These are phyloP conservation scores for Sporobolus alterniflorus DNA, from an alignment of 202 grass and related monocot species.

Conservation along the genomic window DNA sequence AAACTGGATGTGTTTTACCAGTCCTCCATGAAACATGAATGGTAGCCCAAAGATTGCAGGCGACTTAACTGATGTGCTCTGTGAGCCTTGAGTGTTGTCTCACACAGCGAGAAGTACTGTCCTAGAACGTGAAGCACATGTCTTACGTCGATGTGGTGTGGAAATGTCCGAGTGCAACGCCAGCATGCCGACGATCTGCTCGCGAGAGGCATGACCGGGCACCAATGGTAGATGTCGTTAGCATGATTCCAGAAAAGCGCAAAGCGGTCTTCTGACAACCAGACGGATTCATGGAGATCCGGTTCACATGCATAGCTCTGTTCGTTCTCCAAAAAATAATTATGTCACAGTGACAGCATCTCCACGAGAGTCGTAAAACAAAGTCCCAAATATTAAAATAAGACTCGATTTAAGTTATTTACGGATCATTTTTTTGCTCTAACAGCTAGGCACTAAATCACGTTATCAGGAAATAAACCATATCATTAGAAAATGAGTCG, in stretches of 20 bases:
- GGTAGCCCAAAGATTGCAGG: background rate
- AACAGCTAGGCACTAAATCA: too few relatives aligned
- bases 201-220: background rate
- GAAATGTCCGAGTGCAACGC: background rate
- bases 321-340: background rate
- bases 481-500: too few relatives aligned
- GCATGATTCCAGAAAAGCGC: background rate
- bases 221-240: background rate
- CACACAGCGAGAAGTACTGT: background rate
- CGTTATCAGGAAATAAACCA: too few relatives aligned
- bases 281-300: background rate
- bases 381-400: too few relatives aligned
- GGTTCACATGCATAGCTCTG: background rate
- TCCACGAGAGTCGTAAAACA: too few relatives aligned
- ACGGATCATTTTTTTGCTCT: too few relatives aligned
- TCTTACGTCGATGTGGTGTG: background rate
- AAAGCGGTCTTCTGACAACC: background rate
- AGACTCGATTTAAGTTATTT: too few relatives aligned
- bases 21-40: background rate
- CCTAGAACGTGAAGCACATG: background rate
- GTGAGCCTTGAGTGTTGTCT: background rate
- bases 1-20: background rate
- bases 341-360: background rate
- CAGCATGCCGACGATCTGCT: background rate
- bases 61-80: background rate